Percentiles rank a stretch among this genome's conserved stretches.
These are phyloP conservation scores for Saccharomycopsis babjevae DNA, from an alignment of 805 yeast species.

Conservation along the genomic window DNA sequence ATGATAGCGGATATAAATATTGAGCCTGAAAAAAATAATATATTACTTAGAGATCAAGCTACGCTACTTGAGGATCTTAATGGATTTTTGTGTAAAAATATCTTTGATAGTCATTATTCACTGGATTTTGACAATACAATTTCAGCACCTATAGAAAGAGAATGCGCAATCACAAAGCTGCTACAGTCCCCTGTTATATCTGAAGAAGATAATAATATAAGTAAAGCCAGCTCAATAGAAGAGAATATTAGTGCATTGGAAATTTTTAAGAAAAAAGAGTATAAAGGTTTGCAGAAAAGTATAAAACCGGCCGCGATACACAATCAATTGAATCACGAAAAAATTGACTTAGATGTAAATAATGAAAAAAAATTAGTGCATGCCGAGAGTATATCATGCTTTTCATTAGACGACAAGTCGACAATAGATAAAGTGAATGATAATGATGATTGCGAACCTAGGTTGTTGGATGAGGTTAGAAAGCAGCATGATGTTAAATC, in stretches of 20 bases:
- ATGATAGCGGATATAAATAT: slow-evolving; percentile 29
- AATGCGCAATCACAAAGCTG: not conserved
- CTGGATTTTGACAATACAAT: not conserved
- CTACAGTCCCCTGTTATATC: not conserved
- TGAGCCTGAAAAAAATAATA: slow-evolving; percentile 36
- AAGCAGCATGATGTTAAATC: no score
- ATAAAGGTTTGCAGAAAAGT: no score
- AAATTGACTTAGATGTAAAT: no score
- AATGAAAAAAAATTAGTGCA: no score
- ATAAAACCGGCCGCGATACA: no score
- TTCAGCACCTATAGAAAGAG: not conserved
- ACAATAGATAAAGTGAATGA: no score
- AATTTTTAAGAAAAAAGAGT: no score
- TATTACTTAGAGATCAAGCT: slow-evolving; percentile 24
- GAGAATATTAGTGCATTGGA: not conserved
- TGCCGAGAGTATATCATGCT: no score
- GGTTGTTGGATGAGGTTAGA: no score
- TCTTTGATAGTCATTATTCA: not conserved
- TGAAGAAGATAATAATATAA: not conserved
- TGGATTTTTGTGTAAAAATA: not conserved
- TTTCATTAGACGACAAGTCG: no score
- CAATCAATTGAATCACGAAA: no score
- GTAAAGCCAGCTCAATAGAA: not conserved
- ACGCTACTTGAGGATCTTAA: slow-evolving; percentile 19
- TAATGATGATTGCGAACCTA: no score